Percentiles rank a stretch among this genome's conserved stretches.
Conservation (phyloP, 2,329 filamentous ascomycete species). For the Tothia fuscella region DNA sequence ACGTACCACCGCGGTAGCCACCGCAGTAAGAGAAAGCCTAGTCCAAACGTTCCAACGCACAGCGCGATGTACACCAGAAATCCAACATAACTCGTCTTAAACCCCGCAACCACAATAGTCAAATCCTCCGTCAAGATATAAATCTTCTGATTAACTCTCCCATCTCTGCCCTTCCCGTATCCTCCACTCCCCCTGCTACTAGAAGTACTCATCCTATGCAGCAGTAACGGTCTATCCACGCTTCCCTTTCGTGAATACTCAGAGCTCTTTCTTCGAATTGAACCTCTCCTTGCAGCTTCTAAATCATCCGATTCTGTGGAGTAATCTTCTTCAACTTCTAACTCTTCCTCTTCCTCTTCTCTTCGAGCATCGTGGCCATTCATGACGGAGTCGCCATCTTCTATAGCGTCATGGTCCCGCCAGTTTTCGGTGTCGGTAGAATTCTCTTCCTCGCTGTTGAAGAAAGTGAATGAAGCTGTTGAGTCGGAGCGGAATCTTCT, state of each 20-base stretch:
- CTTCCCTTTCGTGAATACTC: conserved; percentile 46
- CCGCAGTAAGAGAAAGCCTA: conserved; percentile 73
- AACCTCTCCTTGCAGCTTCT: conserved; percentile 26
- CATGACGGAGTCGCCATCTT: background rate
- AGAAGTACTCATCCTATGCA: conserved; percentile 19
- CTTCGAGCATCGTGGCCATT: conserved; percentile 11
- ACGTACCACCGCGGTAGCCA: conserved; percentile 89
- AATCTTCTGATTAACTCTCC: conserved; percentile 72
- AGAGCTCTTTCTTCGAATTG: conserved; percentile 48
- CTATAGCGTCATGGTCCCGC: conserved; percentile 9
- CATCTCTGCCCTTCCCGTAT: conserved; percentile 38
- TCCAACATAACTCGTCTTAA: conserved; percentile 63
- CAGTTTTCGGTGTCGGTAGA: conserved; percentile 20
- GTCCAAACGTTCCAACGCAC: conserved; percentile 60
- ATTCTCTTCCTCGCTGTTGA: conserved; percentile 56
- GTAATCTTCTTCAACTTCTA: conserved; percentile 21
- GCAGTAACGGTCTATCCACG: conserved; percentile 50
- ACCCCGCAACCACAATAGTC: conserved; percentile 86
- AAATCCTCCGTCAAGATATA: conserved; percentile 90
- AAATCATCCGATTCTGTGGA: conserved; percentile 26
- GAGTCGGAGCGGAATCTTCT: conserved; percentile 72
- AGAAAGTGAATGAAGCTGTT: conserved; percentile 79
- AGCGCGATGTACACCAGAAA: conserved; percentile 56
- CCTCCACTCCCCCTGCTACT: conserved; percentile 8
- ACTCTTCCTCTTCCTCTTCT: conserved; percentile 19